Conservation (phyloP, 78 protist genomes). For the Pigoraptor vietnamica region DNA sequence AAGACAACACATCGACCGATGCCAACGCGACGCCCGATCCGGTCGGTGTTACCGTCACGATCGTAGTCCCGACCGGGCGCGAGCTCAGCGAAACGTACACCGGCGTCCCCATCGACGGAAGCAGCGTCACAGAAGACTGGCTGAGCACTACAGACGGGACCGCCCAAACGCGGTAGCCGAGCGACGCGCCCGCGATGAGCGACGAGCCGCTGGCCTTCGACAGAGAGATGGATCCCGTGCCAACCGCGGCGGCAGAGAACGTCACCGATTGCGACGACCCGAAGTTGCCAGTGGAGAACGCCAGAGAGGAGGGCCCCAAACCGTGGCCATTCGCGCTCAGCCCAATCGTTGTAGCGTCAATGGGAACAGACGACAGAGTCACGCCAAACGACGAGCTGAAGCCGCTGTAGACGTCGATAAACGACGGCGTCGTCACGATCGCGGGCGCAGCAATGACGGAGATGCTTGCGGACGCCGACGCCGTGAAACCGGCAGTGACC, state of each 20-base stretch:
- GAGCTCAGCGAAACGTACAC: not conserved
- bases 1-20: not conserved
- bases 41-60: not conserved
- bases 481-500: not conserved
- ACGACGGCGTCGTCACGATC: not conserved
- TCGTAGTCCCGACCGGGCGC: not conserved
- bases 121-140: not conserved
- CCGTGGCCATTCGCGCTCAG: not conserved
- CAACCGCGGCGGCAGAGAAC: not conserved
- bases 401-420: not conserved
- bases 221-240: not conserved
- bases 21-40: not conserved
- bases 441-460: not conserved
- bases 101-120: not conserved
- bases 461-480: not conserved
- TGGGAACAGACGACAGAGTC: not conserved
- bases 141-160: not conserved
- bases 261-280: not conserved
- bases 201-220: not conserved
- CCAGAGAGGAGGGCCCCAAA: not conserved
- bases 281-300: not conserved
- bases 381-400: not conserved
- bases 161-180: not conserved
- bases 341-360: not conserved
- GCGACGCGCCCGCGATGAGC: not conserved